Evolutionary conservation across 1,139 yeast genomes (phyloP).

Genomic region (Schwanniomyces etchellsii): DNA sequence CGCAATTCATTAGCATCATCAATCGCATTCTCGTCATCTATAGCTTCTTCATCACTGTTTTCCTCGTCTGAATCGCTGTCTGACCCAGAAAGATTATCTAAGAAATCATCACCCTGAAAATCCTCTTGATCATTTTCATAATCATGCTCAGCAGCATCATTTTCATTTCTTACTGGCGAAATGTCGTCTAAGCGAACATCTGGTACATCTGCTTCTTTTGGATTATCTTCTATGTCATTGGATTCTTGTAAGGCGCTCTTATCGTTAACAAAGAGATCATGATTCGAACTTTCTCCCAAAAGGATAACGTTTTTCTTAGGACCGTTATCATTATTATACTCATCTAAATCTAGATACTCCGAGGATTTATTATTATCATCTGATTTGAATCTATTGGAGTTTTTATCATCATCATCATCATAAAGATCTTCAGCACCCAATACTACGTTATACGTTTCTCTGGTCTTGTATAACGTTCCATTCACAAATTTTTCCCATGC

Average conservation of each 20-base stretch:
- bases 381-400: too few species aligned
- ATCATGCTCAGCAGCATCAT: conserved; percentile 18
- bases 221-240: conserved; percentile 3
- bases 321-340: too few species aligned
- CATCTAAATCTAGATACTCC: neutral
- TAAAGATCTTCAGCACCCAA: conserved; percentile 34
- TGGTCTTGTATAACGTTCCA: conserved; percentile 36
- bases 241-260: conserved; percentile 2
- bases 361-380: too few species aligned
- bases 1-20: conserved; percentile 22
- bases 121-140: conserved; percentile 13
- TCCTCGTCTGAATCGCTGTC: conserved; percentile 29
- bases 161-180: conserved; percentile 9
- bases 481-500: conserved; percentile 45
- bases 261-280: conserved; percentile 22
- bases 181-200: neutral
- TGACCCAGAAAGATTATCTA: conserved; percentile 34
- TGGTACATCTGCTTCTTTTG: neutral
- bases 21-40: conserved; percentile 12
- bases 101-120: conserved; percentile 21
- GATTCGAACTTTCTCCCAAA: conserved; percentile 32
- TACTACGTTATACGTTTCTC: conserved; percentile 43
- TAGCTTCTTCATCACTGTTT: conserved; percentile 7
- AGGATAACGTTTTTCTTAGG: conserved; percentile 18
- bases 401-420: conserved; percentile 10